Base-by-base conservation (phyloP, 202 grass and related monocot genomes). In the Carex sylvatica region DNA sequence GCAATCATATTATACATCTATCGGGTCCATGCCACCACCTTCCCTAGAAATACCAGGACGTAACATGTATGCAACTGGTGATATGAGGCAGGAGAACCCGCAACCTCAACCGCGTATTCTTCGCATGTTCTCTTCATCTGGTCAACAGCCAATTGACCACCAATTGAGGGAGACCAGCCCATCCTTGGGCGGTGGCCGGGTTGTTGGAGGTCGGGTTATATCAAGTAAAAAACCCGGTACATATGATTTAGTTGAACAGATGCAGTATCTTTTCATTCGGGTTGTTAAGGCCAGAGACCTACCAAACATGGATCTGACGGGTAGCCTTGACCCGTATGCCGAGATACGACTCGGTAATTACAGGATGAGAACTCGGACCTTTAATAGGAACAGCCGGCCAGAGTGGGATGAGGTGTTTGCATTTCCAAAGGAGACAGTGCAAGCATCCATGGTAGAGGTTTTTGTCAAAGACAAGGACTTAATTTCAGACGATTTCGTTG, bases 331-430 rank as follows among this genome's bases (percentile, higher is more conserved):
- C 68, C 95, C 95, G n/a, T 98, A 87, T 40, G 90, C 93, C 0
- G 92, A 95, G 88, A 86, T 93, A 64, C 76, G 83, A 47, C 92
- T 86, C 13, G 95, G 95, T 12, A 98, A 98, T 82, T 93, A 95
- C 80, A 95, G 82, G 61, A 82, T 88, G 78, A 80, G 9, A 36
- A 98, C 95, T 44, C 90, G 65, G 86, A 11, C 87, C 79, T 98
- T 93, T 22, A 88, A 87, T 86, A 91, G 87, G 84, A 98, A 87
- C 61, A 87, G 89, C 35, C 86, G 81, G 58, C 95, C 95, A 1
- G 92, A 98, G 83, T 98, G 95, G 95, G 89, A 95, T 23, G 89
- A 90, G 61, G 95, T 98, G 42, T 98, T 91, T 13, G 90, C 92
- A 2, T 90, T 98, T 87, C 87, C 92, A 18, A 88, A 36, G 65